Percentiles rank a stretch among this genome's conserved stretches.
phyloP scores from a whole-genome alignment of 225 moss, liverwort and hornwort genomes.

The Polytrichum commune region DNA sequence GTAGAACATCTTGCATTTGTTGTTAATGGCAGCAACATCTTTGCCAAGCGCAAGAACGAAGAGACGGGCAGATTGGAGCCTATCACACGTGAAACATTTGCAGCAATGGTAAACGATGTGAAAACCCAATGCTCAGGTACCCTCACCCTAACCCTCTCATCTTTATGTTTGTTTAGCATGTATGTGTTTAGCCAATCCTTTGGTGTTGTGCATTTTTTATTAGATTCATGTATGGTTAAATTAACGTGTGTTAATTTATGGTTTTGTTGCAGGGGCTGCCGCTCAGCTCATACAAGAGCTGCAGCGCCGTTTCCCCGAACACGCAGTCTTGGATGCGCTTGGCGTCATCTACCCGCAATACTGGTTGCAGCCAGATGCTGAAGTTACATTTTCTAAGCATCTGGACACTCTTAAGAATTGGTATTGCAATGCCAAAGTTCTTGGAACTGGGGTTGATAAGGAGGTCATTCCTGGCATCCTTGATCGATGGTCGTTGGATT shows the following conservation, averaged over 20 bases:
- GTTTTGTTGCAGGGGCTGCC: background rate
- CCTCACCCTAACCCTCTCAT: background rate
- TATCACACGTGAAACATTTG: no score
- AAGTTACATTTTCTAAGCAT: background rate
- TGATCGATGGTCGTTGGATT: background rate
- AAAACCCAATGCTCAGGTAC: no score
- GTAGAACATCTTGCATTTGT: no score
- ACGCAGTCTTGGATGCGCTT: background rate
- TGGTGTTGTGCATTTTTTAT: background rate
- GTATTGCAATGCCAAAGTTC: background rate
- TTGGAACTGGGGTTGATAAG: background rate
- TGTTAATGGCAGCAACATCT: no score
- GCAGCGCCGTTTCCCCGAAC: background rate
- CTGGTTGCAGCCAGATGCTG: background rate
- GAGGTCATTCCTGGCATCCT: background rate
- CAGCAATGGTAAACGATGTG: no score
- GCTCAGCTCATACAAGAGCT: background rate
- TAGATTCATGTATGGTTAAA: background rate
- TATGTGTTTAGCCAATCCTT: background rate
- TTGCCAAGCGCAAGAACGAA: no score
- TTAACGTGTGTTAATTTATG: background rate
- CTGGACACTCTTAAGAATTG: background rate
- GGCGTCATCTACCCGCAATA: background rate
- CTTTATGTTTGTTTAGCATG: background rate
- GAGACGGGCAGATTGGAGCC: no score